phyloP scores from a whole-genome alignment of 1,284 basidiomycete genomes.

The Agaricales sp. region DNA sequence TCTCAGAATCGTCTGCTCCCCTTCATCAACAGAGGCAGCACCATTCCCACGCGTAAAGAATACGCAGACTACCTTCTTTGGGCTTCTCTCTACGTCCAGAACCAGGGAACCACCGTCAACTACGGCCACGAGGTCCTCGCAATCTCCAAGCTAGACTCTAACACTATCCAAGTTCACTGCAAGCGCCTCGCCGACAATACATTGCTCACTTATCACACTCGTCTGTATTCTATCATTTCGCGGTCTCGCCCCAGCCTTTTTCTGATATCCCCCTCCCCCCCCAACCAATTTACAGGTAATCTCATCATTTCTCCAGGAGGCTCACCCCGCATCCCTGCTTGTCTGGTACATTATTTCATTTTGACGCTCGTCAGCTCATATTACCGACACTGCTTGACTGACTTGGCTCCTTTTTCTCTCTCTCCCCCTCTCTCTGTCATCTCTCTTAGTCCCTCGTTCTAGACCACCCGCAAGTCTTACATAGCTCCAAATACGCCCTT shows the following conservation, averaged over 20 bases:
- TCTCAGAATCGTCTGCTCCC: constrained; percentile 36
- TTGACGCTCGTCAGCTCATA: too few species aligned
- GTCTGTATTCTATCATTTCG: constrained; percentile 20
- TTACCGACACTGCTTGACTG: too few species aligned
- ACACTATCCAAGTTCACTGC: constrained; percentile 28
- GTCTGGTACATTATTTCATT: background rate
- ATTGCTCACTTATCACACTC: constrained; percentile 23
- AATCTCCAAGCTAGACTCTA: constrained; percentile 23
- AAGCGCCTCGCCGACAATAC: constrained; percentile 25
- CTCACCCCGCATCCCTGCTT: constrained; percentile 31
- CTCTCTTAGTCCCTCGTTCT: constrained; percentile 4
- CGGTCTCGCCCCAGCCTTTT: too few species aligned
- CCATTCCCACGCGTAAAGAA: constrained; percentile 86
- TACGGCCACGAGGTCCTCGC: constrained; percentile 40
- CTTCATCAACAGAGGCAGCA: constrained; percentile 81
- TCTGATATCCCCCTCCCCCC: constrained; percentile 5
- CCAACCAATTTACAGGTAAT: constrained; percentile 22
- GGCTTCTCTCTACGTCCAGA: constrained; percentile 36
- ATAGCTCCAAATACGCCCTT: constrained; percentile 34
- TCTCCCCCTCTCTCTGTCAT: constrained; percentile 9
- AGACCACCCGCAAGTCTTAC: constrained; percentile 28
- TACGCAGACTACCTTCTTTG: constrained; percentile 49
- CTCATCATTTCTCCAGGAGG: constrained; percentile 44
- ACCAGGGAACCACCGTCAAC: constrained; percentile 31
- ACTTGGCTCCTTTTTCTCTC: constrained; percentile 24